Conservation (phyloP, 768 basidiomycete species). For the Collybiopsis confluens region DNA sequence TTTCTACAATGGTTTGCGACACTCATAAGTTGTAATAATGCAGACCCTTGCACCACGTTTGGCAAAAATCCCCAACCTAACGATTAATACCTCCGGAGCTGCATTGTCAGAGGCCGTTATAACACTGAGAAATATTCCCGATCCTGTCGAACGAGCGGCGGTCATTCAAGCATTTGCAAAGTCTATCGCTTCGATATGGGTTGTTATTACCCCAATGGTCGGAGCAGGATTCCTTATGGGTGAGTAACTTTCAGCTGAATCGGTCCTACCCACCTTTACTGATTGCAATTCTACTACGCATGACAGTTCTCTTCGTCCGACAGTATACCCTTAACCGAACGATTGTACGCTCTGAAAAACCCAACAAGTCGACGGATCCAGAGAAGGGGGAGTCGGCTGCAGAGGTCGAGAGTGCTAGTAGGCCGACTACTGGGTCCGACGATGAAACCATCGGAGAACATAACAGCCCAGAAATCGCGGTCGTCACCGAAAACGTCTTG, state of each 20-base stretch:
- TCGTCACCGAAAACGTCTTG: no score
- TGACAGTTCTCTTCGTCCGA: conserved; percentile 1
- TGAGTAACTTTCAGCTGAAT: conserved; percentile 24
- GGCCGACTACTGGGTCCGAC: background rate
- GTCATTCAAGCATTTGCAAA: conserved; percentile 60
- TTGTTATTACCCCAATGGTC: conserved; percentile 55
- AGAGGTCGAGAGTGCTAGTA: background rate
- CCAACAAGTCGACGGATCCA: background rate
- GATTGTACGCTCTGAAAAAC: background rate
- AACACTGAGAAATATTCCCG: conserved; percentile 39
- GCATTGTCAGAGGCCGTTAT: conserved; percentile 44
- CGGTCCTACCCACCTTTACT: background rate
- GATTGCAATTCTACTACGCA: background rate
- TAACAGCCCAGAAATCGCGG: no score
- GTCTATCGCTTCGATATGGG: conserved; percentile 62
- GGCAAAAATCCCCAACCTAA: conserved; percentile 25
- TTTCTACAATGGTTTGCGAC: no score
- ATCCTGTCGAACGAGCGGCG: conserved; percentile 41
- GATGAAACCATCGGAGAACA: background rate
- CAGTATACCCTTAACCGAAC: conserved; percentile 3
- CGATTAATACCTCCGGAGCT: conserved; percentile 37
- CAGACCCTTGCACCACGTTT: conserved; percentile 28
- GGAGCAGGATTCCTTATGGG: conserved; percentile 50
- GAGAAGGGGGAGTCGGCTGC: conserved; percentile 1
- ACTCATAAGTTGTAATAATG: background rate